phyloP scores from a whole-genome alignment of 192 early-diverging fungal species.

The Pilaira anomala region DNA sequence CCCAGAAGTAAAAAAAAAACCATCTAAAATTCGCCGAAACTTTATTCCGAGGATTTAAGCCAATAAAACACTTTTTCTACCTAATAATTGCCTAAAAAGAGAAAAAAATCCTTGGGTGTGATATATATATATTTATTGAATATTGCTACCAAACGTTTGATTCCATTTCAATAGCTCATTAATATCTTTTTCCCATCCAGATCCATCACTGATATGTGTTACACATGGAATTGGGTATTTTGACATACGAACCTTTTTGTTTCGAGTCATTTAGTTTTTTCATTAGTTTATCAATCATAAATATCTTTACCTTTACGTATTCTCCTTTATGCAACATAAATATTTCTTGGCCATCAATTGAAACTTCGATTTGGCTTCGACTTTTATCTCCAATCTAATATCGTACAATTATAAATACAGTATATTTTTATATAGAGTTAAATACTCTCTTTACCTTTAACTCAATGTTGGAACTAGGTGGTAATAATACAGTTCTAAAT shows the following conservation, averaged over 20 bases:
- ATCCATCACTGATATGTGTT: constrained; percentile 57
- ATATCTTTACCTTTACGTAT: constrained; percentile 53
- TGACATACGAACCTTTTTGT: constrained; percentile 55
- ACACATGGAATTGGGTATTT: constrained; percentile 77
- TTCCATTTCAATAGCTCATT: constrained; percentile 88
- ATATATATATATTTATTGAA: not conserved
- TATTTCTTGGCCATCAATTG: constrained; percentile 74
- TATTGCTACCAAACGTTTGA: constrained; percentile 55
- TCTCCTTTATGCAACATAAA: constrained; percentile 66
- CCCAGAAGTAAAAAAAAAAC: no score
- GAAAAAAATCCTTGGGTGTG: no score
- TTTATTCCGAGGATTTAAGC: no score
- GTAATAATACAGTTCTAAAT: constrained; percentile 80
- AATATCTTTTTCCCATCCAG: constrained; percentile 78
- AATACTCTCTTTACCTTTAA: constrained; percentile 50
- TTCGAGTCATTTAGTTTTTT: no score
- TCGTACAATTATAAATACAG: not conserved
- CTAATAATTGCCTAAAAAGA: no score
- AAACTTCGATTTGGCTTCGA: constrained; percentile 65
- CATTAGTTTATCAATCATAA: constrained; percentile 1
- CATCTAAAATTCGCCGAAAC: no score
- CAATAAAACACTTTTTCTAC: no score
- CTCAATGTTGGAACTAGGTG: constrained; percentile 59
- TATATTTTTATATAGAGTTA: not conserved
- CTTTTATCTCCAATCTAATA: constrained; percentile 58